These are phyloP conservation scores for Gardenia jasminoides DNA, from an alignment of 257 asterid species.

Conservation along the genomic window DNA sequence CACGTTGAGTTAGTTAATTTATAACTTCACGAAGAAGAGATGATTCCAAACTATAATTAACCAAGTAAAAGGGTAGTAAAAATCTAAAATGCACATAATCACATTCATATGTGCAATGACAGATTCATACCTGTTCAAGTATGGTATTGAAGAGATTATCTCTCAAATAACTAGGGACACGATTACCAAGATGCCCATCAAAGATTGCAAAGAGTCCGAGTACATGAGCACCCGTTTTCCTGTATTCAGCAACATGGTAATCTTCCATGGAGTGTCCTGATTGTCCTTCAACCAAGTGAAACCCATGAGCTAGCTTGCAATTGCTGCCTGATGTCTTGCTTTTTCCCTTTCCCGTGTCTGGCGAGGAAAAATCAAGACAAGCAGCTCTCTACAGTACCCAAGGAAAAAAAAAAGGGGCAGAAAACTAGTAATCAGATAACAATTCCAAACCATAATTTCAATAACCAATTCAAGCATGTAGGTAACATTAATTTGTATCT, in stretches of 20 bases:
- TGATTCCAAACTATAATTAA: no score
- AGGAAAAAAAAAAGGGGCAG: not conserved
- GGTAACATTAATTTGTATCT: not conserved
- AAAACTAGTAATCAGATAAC: not conserved
- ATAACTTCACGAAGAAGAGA: not conserved
- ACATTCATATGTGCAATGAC: not conserved
- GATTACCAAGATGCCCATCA: constrained; percentile 77
- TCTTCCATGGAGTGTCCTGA: constrained; percentile 89
- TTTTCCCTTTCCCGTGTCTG: constrained; percentile 79
- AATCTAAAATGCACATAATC: not conserved
- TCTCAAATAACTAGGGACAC: constrained; percentile 63
- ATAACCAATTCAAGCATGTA: not conserved
- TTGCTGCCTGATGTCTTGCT: constrained; percentile 40
- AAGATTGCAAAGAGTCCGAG: constrained; percentile 81
- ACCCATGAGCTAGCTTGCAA: constrained; percentile 55
- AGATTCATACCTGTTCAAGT: constrained; percentile 54
- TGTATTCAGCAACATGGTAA: constrained; percentile 73
- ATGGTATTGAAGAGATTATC: constrained; percentile 69
- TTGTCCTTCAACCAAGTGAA: constrained; percentile 69
- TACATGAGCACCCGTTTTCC: constrained; percentile 46
- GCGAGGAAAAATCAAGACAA: constrained; percentile 51
- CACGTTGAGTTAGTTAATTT: not conserved
- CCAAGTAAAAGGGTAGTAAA: no score
- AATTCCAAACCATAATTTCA: not conserved
- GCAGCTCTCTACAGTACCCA: constrained; percentile 41